These are phyloP conservation scores for Caloboletus firmus DNA, from an alignment of 1,284 basidiomycete genomes.

Conservation along the genomic window DNA sequence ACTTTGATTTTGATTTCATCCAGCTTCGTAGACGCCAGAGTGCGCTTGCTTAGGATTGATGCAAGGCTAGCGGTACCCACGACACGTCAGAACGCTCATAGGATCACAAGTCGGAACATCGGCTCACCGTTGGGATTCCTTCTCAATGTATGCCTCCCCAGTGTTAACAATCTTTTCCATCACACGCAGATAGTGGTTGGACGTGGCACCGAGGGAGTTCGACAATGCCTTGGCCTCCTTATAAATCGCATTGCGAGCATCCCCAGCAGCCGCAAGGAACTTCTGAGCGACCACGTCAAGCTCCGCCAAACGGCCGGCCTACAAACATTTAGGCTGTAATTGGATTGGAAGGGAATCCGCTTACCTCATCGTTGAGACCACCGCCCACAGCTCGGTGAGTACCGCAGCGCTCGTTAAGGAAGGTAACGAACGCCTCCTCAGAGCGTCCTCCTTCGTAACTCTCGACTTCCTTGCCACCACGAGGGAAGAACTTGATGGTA, in stretches of 20 bases:
- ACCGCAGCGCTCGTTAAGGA: conserved; percentile 87
- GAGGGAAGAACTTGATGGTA: conserved; percentile 94
- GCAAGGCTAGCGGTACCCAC: conserved; percentile 46
- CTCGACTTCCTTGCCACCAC: conserved; percentile 59
- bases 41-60: conserved; percentile 73
- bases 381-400: conserved; percentile 84
- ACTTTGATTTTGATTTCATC: conserved; percentile 94
- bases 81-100: conserved; percentile 15
- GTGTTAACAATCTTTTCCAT: conserved; percentile 86
- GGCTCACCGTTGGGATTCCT: conserved; percentile 81
- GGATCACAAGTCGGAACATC: conserved; percentile 1
- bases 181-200: conserved; percentile 85
- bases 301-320: conserved; percentile 80
- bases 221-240: conserved; percentile 60
- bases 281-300: conserved; percentile 79
- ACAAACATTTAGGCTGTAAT: conserved; percentile 4
- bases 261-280: conserved; percentile 68
- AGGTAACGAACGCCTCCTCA: conserved; percentile 69
- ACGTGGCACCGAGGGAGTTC: conserved; percentile 46
- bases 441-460: conserved; percentile 69
- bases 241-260: conserved; percentile 58
- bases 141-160: conserved; percentile 77
- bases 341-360: conserved; percentile 18
- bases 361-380: conserved; percentile 69
- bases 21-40: conserved; percentile 73